These are phyloP conservation scores for Ensete glaucum DNA, from an alignment of 176 grass and related monocot genomes.

Conservation along the genomic window DNA sequence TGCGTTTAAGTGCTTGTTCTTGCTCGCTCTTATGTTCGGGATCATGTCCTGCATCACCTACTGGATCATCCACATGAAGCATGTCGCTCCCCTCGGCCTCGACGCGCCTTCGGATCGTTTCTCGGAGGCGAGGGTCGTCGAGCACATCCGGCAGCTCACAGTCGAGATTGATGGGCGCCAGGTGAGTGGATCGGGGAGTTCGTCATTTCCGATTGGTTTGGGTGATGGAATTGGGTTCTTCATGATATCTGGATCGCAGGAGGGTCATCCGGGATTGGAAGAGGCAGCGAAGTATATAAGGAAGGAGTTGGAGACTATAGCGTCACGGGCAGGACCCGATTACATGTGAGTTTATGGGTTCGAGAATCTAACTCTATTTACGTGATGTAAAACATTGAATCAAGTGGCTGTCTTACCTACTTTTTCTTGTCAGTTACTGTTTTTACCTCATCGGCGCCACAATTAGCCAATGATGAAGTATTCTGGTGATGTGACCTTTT, in stretches of 20 bases:
- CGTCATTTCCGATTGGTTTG: neutral
- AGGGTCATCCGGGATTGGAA: conserved; percentile 74
- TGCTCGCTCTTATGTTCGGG: conserved; percentile 55
- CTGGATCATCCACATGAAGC: conserved; percentile 71
- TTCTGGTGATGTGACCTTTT: too few species aligned
- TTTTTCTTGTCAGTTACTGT: too few species aligned
- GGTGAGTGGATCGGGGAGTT: conserved; percentile 21
- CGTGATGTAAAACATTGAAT: conserved; percentile 3
- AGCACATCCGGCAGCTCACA: conserved; percentile 61
- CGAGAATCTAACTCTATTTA: neutral
- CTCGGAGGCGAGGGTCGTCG: conserved; percentile 70
- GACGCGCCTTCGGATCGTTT: conserved; percentile 46
- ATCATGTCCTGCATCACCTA: conserved; percentile 48
- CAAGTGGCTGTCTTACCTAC: neutral
- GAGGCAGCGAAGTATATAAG: conserved; percentile 76
- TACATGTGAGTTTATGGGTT: conserved; percentile 49
- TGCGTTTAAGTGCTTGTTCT: conserved; percentile 49
- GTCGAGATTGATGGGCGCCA: conserved; percentile 70
- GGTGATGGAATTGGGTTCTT: neutral
- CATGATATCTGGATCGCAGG: conserved; percentile 37
- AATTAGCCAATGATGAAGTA: too few species aligned
- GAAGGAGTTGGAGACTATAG: conserved; percentile 54
- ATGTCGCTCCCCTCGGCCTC: conserved; percentile 53
- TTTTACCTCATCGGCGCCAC: too few species aligned
- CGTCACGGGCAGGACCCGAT: conserved; percentile 38